Evolutionary conservation across 1,284 basidiomycete genomes (phyloP), one percentile per base, ranked within the genome.

Genomic region (Cryptococcus maquisensis): DNA sequence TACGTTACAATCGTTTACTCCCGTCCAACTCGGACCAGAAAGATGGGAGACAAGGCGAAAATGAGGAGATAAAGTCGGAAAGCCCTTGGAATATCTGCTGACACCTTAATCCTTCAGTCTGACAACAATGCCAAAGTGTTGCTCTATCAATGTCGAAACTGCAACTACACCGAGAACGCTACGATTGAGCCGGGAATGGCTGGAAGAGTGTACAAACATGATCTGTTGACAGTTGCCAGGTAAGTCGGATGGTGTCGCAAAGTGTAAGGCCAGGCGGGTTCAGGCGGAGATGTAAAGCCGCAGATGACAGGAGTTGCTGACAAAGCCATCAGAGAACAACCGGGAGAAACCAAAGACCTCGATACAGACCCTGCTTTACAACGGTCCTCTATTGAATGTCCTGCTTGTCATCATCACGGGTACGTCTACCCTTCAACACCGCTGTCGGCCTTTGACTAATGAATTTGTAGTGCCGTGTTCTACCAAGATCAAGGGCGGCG

Each of bases 401-500:
- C 78, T 1, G 52, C 64, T 32, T 79, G 78, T 57, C 57, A 63
- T 35, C 61, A 74, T 53, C 58, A 68, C 41, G 73, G 71, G 75
- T 77, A 49, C 60, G 73, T 66, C 41, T n/a, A 20, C 28, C 40
- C 16, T 40, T 21, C 13, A 21, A 20, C n/a, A 16, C 13, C 16
- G n/a, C 12, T 36, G 28, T 21, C 24, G 23, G 20, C 20, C 20
- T 2, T 18, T 16, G 7, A n/a, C 37, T 21, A 26, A 32, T 37
- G n/a, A n/a, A 47, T 42, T 8, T 36, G 24, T 26, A 94, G 91
- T 68, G 84, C 89, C 47, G 92, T 96, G 15, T 85, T 88, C 72
- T 96, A 87, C 75, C 92, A 95, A 76, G 92, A 95, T 76, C 92
- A 96, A 74, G 94, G 90, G 15, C 92, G 93, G 71, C 85, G 92